A percentile compares a stretch with the other conserved stretches of the same genome.
Evolutionary conservation across 805 yeast species (phyloP).

Genomic region (Cyberlindnera xylosilytica): DNA sequence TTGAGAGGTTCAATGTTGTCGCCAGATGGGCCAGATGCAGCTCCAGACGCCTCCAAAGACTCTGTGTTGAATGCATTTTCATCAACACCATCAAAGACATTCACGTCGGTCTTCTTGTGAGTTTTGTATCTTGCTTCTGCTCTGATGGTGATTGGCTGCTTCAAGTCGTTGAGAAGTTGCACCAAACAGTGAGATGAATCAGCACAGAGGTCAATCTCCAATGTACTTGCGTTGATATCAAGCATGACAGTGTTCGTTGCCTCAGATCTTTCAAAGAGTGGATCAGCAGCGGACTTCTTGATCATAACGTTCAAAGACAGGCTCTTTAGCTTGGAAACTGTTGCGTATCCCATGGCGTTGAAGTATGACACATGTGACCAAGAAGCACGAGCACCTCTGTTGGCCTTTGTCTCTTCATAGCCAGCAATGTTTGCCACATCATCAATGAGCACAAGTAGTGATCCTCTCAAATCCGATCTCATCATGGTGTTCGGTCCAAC

Average conservation of each 20-base stretch:
- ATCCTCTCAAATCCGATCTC: constrained; percentile 46
- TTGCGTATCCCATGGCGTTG: constrained; percentile 47
- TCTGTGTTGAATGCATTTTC: constrained; percentile 26
- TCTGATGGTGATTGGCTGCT: constrained; percentile 58
- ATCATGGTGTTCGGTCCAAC: constrained; percentile 33
- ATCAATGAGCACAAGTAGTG: constrained; percentile 60
- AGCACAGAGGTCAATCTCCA: constrained; percentile 64
- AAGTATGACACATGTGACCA: constrained; percentile 43
- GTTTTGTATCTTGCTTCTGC: constrained; percentile 57
- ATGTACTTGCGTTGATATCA: constrained; percentile 45
- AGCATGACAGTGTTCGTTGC: constrained; percentile 33
- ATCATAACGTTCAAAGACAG: constrained; percentile 18
- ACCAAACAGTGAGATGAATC: constrained; percentile 76
- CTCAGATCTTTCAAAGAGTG: constrained; percentile 6
- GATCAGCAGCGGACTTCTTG: constrained; percentile 34
- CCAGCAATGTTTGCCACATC: constrained; percentile 42
- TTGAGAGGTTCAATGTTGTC: constrained; percentile 12
- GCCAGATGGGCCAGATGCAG: not conserved
- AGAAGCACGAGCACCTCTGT: constrained; percentile 22
- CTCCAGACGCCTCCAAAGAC: not conserved
- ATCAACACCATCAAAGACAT: constrained; percentile 41
- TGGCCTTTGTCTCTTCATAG: constrained; percentile 28
- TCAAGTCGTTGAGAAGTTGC: constrained; percentile 68
- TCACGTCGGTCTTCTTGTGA: constrained; percentile 28
- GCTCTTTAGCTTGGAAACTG: constrained; percentile 45